Evolutionary conservation across 1,284 basidiomycete genomes (phyloP).

Genomic region (Cryptococcus sp.): DNA sequence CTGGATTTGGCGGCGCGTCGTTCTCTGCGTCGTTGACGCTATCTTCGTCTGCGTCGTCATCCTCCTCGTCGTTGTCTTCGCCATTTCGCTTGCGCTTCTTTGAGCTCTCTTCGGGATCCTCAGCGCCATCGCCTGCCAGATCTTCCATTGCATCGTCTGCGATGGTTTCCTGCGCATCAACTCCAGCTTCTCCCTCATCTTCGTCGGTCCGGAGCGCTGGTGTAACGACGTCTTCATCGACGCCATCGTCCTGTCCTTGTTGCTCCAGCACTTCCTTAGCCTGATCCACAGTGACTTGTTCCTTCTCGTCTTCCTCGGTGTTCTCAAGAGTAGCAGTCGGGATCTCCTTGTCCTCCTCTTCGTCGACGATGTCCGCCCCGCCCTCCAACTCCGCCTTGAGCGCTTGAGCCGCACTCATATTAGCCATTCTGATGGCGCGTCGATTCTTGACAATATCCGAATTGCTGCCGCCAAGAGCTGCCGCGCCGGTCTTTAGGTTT

Average conservation of each 20-base stretch:
- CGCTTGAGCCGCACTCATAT: constrained; percentile 91
- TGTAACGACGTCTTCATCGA: constrained; percentile 28
- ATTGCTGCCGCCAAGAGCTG: constrained; percentile 62
- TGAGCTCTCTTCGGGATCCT: neutral
- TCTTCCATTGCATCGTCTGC: constrained; percentile 12
- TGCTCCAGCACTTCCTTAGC: constrained; percentile 22
- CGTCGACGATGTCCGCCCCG: constrained; percentile 8
- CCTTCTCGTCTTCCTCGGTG: constrained; percentile 30
- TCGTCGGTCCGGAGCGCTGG: constrained; percentile 53
- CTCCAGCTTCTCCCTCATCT: constrained; percentile 33
- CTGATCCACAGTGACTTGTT: constrained; percentile 16
- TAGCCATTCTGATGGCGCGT: constrained; percentile 87
- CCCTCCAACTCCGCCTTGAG: constrained; percentile 87
- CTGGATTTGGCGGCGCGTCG: constrained; percentile 47
- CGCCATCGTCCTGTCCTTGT: constrained; percentile 29
- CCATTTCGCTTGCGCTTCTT: constrained; percentile 22
- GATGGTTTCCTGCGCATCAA: constrained; percentile 22
- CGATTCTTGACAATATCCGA: constrained; percentile 84
- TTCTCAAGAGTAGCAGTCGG: constrained; percentile 22
- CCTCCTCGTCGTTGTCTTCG: constrained; percentile 35
- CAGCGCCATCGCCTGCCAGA: constrained; percentile 10
- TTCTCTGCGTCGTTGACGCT: constrained; percentile 58
- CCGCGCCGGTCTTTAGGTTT: constrained; percentile 43
- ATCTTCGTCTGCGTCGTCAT: constrained; percentile 54
- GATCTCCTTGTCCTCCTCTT: constrained; percentile 22